Conservation (phyloP, 768 basidiomycete species). For the Suillus tomentosus region DNA sequence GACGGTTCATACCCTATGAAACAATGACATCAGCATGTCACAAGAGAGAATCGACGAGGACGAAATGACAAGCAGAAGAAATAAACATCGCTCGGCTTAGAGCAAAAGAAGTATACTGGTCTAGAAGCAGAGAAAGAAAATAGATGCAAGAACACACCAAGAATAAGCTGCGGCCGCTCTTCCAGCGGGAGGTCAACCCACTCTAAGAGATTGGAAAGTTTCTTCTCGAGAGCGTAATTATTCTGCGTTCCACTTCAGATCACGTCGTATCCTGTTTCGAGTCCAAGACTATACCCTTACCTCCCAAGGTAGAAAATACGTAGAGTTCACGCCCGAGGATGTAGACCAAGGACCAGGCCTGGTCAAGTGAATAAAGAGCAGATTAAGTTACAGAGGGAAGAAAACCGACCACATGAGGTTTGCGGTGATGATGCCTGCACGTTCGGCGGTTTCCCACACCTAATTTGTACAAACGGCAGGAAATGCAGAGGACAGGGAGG, state of each 20-base stretch:
- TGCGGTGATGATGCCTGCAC: constrained; percentile 72
- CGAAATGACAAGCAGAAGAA: not conserved
- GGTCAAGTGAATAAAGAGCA: not conserved
- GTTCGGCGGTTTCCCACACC: constrained; percentile 91
- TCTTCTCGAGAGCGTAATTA: constrained; percentile 63
- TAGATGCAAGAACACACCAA: constrained; percentile 46
- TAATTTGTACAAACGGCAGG: constrained; percentile 28
- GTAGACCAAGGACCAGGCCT: constrained; percentile 88
- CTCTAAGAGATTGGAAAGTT: constrained; percentile 74
- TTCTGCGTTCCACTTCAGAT: constrained; percentile 36
- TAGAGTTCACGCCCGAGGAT: constrained; percentile 59
- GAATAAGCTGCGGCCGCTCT: constrained; percentile 73
- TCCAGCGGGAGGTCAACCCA: constrained; percentile 83
- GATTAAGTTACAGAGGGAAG: not conserved
- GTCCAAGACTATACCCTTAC: constrained; percentile 36
- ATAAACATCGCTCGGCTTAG: not conserved
- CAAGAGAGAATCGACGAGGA: not conserved
- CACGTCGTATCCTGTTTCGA: not conserved
- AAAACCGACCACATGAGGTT: constrained; percentile 87
- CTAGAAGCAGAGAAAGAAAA: not conserved
- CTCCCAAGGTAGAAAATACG: constrained; percentile 80
- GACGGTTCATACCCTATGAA: constrained; percentile 77
- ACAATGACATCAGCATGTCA: not conserved
- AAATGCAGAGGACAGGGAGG: not conserved
- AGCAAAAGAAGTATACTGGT: constrained; percentile 9